phyloP scores from a whole-genome alignment of 352 stramenopile species.

The Phytophthora melonis region DNA sequence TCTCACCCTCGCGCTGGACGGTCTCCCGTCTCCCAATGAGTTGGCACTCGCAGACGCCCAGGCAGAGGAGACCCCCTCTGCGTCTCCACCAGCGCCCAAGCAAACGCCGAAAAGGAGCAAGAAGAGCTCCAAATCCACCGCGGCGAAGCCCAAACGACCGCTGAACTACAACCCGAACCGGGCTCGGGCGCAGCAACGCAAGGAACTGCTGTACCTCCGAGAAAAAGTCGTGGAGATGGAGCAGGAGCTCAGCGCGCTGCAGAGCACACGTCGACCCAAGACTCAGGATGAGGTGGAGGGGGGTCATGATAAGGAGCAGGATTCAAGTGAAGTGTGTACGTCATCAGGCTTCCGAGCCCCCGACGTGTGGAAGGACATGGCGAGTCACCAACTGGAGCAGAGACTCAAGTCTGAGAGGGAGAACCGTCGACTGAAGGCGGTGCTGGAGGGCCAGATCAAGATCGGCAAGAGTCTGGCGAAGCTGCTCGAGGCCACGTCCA shows the following conservation, averaged over 20 bases:
- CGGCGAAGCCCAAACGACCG: slow-evolving; percentile 24
- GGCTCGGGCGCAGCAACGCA: slow-evolving; percentile 45
- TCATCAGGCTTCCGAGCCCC: slow-evolving; percentile 12
- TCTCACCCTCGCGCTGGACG: slow-evolving; percentile 21
- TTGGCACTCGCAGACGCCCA: slow-evolving; percentile 18
- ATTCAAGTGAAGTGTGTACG: background rate
- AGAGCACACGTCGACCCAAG: slow-evolving; percentile 21
- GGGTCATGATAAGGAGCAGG: background rate
- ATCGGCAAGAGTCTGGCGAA: slow-evolving; percentile 63
- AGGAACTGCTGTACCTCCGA: slow-evolving; percentile 57
- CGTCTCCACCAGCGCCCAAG: background rate
- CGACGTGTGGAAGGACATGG: slow-evolving; percentile 53
- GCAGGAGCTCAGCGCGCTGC: slow-evolving; percentile 38
- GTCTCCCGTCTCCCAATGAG: slow-evolving; percentile 23
- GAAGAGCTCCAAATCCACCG: background rate
- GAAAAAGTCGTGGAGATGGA: slow-evolving; percentile 56
- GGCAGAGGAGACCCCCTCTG: background rate
- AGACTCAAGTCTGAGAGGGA: slow-evolving; percentile 61
- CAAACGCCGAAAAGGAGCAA: slow-evolving; percentile 11
- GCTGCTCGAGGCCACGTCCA: slow-evolving; percentile 44
- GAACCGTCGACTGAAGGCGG: slow-evolving; percentile 59
- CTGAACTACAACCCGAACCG: slow-evolving; percentile 51
- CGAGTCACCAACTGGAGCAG: slow-evolving; percentile 49
- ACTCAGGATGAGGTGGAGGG: background rate
- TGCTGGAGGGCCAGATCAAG: slow-evolving; percentile 73